Evolutionary conservation across 2,329 filamentous ascomycete species (phyloP).

Genomic region (Ophiocordyceps camponoti-leonardi): DNA sequence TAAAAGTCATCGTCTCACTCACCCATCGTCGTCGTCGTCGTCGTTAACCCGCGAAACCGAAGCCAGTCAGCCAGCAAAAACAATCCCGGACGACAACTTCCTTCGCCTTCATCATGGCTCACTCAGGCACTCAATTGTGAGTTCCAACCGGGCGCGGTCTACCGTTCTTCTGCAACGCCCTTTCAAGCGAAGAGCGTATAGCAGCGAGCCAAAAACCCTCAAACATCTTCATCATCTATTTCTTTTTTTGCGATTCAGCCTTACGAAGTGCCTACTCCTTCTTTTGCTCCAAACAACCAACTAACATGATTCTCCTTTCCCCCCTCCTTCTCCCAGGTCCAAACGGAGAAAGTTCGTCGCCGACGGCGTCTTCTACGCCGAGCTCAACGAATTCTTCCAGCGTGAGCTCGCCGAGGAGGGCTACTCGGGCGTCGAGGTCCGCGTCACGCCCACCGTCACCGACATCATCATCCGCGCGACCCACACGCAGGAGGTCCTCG

Average conservation of each 20-base stretch:
- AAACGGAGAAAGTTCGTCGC: conserved; percentile 91
- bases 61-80: conserved; percentile 7
- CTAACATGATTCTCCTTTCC: no score
- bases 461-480: conserved; percentile 99
- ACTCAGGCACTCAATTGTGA: conserved; percentile 46
- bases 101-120: conserved; percentile 33
- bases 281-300: no score
- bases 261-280: no score
- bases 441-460: conserved; percentile 98
- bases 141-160: conserved; percentile 9
- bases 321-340: conserved; percentile 38
- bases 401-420: conserved; percentile 99
- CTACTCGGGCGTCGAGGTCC: conserved; percentile 99
- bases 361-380: conserved; percentile 99
- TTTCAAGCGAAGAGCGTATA: no score
- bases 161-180: no score
- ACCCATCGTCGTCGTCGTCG: conserved; percentile 1
- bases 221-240: background rate
- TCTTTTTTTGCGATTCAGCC: background rate
- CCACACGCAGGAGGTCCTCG: conserved; percentile 99
- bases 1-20: conserved; percentile 1
- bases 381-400: conserved; percentile 99
- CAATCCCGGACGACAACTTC: background rate
- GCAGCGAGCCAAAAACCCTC: background rate
- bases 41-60: conserved; percentile 11